Percentiles rank a stretch among this genome's conserved stretches.
Conservation (phyloP, 352 stramenopile genomes). For the Pythium plurisporium region DNA sequence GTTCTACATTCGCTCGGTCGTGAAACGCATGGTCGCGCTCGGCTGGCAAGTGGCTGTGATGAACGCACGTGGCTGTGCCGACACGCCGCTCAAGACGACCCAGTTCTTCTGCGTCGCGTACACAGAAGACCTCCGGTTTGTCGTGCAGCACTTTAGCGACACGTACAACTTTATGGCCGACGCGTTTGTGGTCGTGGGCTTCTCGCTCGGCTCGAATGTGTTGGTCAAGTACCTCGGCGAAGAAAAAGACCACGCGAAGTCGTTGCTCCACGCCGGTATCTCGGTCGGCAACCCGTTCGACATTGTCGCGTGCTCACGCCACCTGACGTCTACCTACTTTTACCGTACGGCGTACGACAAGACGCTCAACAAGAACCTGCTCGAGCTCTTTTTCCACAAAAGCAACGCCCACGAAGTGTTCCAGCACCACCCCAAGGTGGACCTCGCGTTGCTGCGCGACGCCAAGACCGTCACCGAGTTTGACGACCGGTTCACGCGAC, state of each 20-base stretch:
- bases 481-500: conserved; percentile 56
- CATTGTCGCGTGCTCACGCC: conserved; percentile 41
- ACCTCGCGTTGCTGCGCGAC: conserved; percentile 45
- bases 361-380: conserved; percentile 42
- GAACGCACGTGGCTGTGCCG: conserved; percentile 63
- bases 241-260: conserved; percentile 28
- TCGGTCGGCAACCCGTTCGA: conserved; percentile 74
- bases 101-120: conserved; percentile 71
- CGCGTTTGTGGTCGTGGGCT: conserved; percentile 49
- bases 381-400: conserved; percentile 56
- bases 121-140: conserved; percentile 59
- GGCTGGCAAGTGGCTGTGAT: conserved; percentile 72
- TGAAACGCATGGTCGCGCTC: conserved; percentile 32
- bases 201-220: conserved; percentile 70
- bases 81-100: conserved; percentile 52
- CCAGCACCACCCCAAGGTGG: conserved; percentile 38
- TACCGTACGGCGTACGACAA: conserved; percentile 57
- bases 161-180: conserved; percentile 39
- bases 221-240: conserved; percentile 76
- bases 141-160: conserved; percentile 32
- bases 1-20: conserved; percentile 60
- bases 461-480: conserved; percentile 48
- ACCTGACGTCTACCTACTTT: conserved; percentile 43
- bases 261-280: conserved; percentile 45
- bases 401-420: conserved; percentile 68